Evolutionary conservation across 2,329 filamentous ascomycete genomes (phyloP).

Genomic region (Fusarium sp.): DNA sequence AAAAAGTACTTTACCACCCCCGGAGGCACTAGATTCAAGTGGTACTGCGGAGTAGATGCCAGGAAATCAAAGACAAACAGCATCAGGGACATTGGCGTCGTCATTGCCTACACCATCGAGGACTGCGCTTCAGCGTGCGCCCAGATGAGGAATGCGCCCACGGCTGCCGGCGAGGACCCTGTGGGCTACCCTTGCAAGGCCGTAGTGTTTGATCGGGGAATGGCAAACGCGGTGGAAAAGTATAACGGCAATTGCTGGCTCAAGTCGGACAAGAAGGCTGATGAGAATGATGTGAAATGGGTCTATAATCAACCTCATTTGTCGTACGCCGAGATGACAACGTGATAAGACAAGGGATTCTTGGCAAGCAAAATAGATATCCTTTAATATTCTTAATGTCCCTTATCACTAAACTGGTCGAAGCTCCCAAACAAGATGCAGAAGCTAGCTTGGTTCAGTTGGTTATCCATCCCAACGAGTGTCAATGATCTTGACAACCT

Average conservation of each 20-base stretch:
- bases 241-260: not conserved
- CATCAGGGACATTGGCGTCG: not conserved
- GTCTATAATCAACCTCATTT: not conserved
- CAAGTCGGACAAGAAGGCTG: not conserved
- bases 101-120: not conserved
- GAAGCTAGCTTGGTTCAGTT: not conserved
- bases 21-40: not conserved
- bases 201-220: not conserved
- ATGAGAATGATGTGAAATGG: not conserved
- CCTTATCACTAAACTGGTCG: not conserved
- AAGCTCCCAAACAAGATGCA: not conserved
- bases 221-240: not conserved
- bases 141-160: not conserved
- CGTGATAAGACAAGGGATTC: not conserved
- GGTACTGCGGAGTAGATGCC: not conserved
- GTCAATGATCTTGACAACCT: not conserved
- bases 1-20: not conserved
- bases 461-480: not conserved
- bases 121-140: not conserved
- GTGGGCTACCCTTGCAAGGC: not conserved
- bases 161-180: not conserved
- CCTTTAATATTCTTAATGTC: not conserved
- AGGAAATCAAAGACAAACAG: not conserved
- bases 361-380: not conserved
- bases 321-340: not conserved